A percentile compares a stretch with the other conserved stretches of the same genome.
These are phyloP conservation scores for Biscogniauxia mediterranea DNA, from an alignment of 2,329 filamentous ascomycete species.

Conservation along the genomic window DNA sequence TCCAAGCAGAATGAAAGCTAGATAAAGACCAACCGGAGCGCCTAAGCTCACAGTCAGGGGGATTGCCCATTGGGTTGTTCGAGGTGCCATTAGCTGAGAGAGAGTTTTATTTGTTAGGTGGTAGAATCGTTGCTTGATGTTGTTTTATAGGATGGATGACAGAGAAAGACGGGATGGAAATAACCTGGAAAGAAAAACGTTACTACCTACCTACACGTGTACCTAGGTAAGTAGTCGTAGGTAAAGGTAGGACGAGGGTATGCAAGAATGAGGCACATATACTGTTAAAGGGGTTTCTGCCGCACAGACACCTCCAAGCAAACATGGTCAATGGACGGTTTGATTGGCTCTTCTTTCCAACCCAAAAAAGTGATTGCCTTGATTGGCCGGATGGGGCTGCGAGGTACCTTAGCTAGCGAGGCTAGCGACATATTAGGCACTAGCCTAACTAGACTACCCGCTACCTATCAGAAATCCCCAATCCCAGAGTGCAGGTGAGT, in stretches of 20 bases:
- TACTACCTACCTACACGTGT: too few relatives aligned
- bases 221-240: too few relatives aligned
- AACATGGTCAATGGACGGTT: too few relatives aligned
- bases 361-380: not conserved
- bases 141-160: too few relatives aligned
- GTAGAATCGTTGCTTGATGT: not conserved
- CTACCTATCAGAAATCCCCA: not conserved
- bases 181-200: too few relatives aligned
- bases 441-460: not conserved
- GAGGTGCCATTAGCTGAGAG: constrained; percentile 26
- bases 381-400: not conserved
- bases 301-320: too few relatives aligned
- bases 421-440: not conserved
- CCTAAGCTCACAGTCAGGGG: constrained; percentile 52
- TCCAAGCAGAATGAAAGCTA: constrained; percentile 62
- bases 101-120: not conserved
- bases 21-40: constrained; percentile 63
- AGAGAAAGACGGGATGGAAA: too few relatives aligned
- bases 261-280: too few relatives aligned
- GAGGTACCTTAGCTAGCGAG: not conserved
- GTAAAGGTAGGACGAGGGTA: too few relatives aligned
- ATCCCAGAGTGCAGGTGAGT: not conserved
- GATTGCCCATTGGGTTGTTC: constrained; percentile 33
- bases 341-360: too few relatives aligned
- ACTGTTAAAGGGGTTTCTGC: too few relatives aligned